These are phyloP conservation scores for Penicillium crystallinum DNA, from an alignment of 495 filamentous ascomycete genomes.

Conservation along the genomic window DNA sequence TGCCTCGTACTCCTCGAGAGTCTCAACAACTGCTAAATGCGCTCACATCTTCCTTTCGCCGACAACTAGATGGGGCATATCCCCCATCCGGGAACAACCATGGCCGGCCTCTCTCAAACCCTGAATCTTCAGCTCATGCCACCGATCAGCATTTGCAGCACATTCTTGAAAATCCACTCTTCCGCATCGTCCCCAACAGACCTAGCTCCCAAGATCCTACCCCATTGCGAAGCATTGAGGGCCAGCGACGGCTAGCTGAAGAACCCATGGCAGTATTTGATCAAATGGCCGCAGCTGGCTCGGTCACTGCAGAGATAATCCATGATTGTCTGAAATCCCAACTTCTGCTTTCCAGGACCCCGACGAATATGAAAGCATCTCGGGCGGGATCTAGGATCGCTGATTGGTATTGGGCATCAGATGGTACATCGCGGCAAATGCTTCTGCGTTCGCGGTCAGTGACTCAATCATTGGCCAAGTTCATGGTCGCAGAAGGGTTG, in stretches of 20 bases:
- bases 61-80: slow-evolving; percentile 64
- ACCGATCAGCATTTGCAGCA: slow-evolving; percentile 36
- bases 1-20: slow-evolving; percentile 59
- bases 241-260: slow-evolving; percentile 19
- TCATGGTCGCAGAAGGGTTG: slow-evolving; percentile 38
- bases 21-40: slow-evolving; percentile 62
- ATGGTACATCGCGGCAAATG: slow-evolving; percentile 18
- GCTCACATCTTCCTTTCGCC: slow-evolving; percentile 72
- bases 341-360: slow-evolving; percentile 23
- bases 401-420: slow-evolving; percentile 41
- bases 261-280: slow-evolving; percentile 40
- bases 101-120: slow-evolving; percentile 29
- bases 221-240: slow-evolving; percentile 3
- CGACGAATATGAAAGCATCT: slow-evolving; percentile 28
- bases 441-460: slow-evolving; percentile 23
- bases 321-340: slow-evolving; percentile 32
- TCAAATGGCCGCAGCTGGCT: slow-evolving; percentile 36
- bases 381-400: slow-evolving; percentile 30
- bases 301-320: slow-evolving; percentile 18
- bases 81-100: slow-evolving; percentile 28
- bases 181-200: slow-evolving; percentile 32
- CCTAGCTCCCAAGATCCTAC: slow-evolving; percentile 7
- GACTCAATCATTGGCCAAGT: slow-evolving; percentile 26
- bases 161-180: slow-evolving; percentile 68
- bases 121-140: slow-evolving; percentile 46